A percentile compares a stretch with the other conserved stretches of the same genome.
phyloP scores from a whole-genome alignment of 208 protist species.

The Crithidia acanthocephali region DNA sequence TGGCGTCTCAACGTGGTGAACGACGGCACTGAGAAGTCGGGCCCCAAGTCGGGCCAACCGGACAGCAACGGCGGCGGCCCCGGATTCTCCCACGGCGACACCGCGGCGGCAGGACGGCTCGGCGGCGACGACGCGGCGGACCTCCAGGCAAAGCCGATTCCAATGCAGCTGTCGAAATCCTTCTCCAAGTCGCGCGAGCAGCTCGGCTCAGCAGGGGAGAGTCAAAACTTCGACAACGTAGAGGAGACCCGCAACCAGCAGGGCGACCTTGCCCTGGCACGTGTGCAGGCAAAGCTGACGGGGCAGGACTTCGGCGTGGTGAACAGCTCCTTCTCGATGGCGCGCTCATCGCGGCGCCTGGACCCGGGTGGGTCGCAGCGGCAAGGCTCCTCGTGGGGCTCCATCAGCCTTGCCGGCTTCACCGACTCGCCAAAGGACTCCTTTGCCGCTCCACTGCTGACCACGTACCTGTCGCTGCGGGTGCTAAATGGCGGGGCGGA shows the following conservation, averaged over 20 bases:
- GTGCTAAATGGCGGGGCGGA: constrained; percentile 56
- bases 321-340: constrained; percentile 70
- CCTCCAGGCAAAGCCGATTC: constrained; percentile 30
- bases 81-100: constrained; percentile 9
- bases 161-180: constrained; percentile 82
- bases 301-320: constrained; percentile 84
- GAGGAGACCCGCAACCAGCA: constrained; percentile 89
- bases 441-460: constrained; percentile 55
- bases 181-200: constrained; percentile 53
- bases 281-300: constrained; percentile 87
- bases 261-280: constrained; percentile 80
- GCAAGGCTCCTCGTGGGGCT: constrained; percentile 57
- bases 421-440: constrained; percentile 50
- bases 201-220: constrained; percentile 9
- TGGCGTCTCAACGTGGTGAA: constrained; percentile 94
- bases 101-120: constrained; percentile 7
- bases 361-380: constrained; percentile 27
- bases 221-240: constrained; percentile 35
- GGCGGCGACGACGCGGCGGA: constrained; percentile 22
- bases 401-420: constrained; percentile 42
- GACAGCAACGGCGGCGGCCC: constrained; percentile 22
- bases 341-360: constrained; percentile 41
- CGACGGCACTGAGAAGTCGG: constrained; percentile 25
- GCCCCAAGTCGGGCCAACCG: constrained; percentile 22
- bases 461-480: constrained; percentile 80